phyloP scores from a whole-genome alignment of 352 stramenopile genomes.

The Phytophthora cactorum region DNA sequence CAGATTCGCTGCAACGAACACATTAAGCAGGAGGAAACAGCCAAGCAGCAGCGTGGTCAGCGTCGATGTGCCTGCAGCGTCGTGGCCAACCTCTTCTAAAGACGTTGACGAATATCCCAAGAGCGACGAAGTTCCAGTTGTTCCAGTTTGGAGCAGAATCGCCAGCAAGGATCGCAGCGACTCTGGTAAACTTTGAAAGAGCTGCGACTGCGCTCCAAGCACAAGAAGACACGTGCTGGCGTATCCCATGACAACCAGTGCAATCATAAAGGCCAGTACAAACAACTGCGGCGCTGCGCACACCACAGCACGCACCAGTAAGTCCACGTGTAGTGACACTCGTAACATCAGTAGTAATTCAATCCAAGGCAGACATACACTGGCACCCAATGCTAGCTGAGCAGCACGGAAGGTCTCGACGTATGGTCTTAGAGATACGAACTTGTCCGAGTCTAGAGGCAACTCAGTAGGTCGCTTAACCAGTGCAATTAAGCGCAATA shows the following conservation, averaged over 20 bases:
- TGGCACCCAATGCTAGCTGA: constrained; percentile 41
- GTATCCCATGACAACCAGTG: constrained; percentile 51
- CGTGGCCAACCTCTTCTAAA: constrained; percentile 26
- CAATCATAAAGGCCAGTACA: constrained; percentile 41
- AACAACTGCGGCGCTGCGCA: constrained; percentile 38
- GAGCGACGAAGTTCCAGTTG: constrained; percentile 9
- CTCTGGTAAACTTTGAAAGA: constrained; percentile 45
- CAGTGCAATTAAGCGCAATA: constrained; percentile 45
- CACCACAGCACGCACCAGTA: constrained; percentile 46
- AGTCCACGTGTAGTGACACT: constrained; percentile 45
- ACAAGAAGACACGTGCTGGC: constrained; percentile 53
- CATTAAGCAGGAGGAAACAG: constrained; percentile 51
- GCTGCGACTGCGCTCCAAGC: constrained; percentile 34
- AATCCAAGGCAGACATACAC: constrained; percentile 53
- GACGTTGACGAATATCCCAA: constrained; percentile 12
- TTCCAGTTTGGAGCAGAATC: constrained; percentile 40
- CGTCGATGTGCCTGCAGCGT: constrained; percentile 30
- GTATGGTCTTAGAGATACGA: constrained; percentile 46
- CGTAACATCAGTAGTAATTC: constrained; percentile 50
- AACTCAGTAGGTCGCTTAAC: constrained; percentile 44
- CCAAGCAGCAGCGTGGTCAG: constrained; percentile 43
- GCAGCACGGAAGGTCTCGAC: constrained; percentile 44
- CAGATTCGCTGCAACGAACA: constrained; percentile 52
- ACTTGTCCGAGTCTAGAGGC: constrained; percentile 39
- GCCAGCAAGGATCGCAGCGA: constrained; percentile 45